Conservation (phyloP, 306 rosid genomes). For the Malus domestica region ASM211411v1 NC_041793.1:7451501-7452000, state of each 20-base stretch:
- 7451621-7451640: too few species aligned
- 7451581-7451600: too few species aligned
- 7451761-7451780: too few species aligned
- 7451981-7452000: constrained; percentile 63
- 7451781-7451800: too few species aligned
- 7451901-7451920: constrained; percentile 49
- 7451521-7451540: not conserved
- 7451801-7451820: not conserved
- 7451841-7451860: constrained; percentile 43
- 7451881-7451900: constrained; percentile 78
- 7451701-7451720: too few species aligned
- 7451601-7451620: too few species aligned
- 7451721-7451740: too few species aligned
- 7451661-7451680: too few species aligned
- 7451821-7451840: constrained; percentile 34
- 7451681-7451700: too few species aligned
- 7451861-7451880: constrained; percentile 46
- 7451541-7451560: not conserved
- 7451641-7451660: too few species aligned
- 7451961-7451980: constrained; percentile 54
- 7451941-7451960: constrained; percentile 65
- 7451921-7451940: constrained; percentile 91
- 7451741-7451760: too few species aligned
- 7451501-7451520: not conserved
- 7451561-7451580: not conserved